phyloP scores from a whole-genome alignment of 2,329 filamentous ascomycete species.

The Talaromyces sp. region DNA sequence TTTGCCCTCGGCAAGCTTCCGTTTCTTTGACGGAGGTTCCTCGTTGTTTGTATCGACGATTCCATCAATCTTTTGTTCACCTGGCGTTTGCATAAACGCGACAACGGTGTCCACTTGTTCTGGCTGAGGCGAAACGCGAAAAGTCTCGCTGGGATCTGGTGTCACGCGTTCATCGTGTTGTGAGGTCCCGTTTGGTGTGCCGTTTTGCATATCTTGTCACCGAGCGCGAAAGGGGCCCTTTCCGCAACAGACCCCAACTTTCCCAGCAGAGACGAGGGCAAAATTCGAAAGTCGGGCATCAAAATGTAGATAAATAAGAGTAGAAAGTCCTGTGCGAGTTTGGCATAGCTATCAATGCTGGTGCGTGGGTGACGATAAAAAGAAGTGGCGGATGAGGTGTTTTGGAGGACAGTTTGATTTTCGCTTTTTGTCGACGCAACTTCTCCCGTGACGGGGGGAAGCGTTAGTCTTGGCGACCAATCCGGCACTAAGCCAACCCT shows the following conservation, averaged over 20 bases:
- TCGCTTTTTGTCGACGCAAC: constrained; percentile 21
- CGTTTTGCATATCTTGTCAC: constrained; percentile 48
- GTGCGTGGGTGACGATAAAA: constrained; percentile 38
- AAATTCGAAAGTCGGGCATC: constrained; percentile 37
- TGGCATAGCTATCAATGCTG: constrained; percentile 45
- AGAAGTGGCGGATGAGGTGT: constrained; percentile 30
- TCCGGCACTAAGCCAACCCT: not conserved
- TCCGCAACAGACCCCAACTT: constrained; percentile 44
- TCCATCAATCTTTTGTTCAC: constrained; percentile 31
- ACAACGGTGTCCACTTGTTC: constrained; percentile 25
- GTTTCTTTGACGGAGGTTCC: constrained; percentile 45
- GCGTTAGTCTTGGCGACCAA: not conserved
- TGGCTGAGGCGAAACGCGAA: constrained; percentile 22
- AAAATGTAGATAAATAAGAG: constrained; percentile 36
- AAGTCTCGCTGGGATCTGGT: constrained; percentile 26
- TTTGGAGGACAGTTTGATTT: constrained; percentile 42
- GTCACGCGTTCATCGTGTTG: constrained; percentile 40
- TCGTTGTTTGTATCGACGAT: constrained; percentile 29
- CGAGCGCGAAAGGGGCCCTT: constrained; percentile 42
- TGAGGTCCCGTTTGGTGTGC: constrained; percentile 40
- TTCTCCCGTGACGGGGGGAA: constrained; percentile 31
- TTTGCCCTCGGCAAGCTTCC: constrained; percentile 41
- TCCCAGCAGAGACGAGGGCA: constrained; percentile 41
- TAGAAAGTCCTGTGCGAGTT: constrained; percentile 36
- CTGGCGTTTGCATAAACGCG: constrained; percentile 25